Evolutionary conservation across 306 rosid species (phyloP).

Genomic region (Heteromeles arbutifolia): DNA sequence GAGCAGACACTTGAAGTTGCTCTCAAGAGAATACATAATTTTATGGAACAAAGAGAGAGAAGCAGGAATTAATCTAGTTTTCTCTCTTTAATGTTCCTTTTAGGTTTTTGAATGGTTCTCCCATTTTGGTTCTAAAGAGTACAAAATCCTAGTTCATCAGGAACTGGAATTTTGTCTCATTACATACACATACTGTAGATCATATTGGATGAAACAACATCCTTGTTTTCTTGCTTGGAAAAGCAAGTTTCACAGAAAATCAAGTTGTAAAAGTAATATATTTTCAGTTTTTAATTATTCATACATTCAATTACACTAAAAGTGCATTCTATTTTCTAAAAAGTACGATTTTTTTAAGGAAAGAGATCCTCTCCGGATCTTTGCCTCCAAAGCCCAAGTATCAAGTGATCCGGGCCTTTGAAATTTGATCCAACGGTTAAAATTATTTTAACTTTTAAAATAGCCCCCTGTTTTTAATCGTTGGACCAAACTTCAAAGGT

Average conservation of each 20-base stretch:
- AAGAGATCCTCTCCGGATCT: too few relatives aligned
- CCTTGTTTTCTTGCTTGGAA: slow-evolving; percentile 62
- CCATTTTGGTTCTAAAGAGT: slow-evolving; percentile 41
- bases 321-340: too few relatives aligned
- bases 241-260: slow-evolving; percentile 43
- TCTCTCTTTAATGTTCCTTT: not conserved
- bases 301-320: too few relatives aligned
- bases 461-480: too few relatives aligned
- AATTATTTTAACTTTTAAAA: too few relatives aligned
- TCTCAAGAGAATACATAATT: slow-evolving; percentile 48
- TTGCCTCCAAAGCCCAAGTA: too few relatives aligned
- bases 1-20: slow-evolving; percentile 66
- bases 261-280: not conserved
- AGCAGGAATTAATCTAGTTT: not conserved
- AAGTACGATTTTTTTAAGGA: too few relatives aligned
- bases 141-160: slow-evolving; percentile 10
- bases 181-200: slow-evolving; percentile 13
- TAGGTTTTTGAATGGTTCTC: slow-evolving; percentile 36
- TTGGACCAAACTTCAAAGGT: too few relatives aligned
- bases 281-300: too few relatives aligned
- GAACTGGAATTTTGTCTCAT: not conserved
- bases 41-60: slow-evolving; percentile 34
- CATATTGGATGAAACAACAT: slow-evolving; percentile 11
- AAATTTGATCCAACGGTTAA: too few relatives aligned
- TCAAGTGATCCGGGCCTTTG: too few relatives aligned